A percentile compares a stretch with the other conserved stretches of the same genome.
phyloP scores from a whole-genome alignment of 2,329 filamentous ascomycete genomes.

The Cytospora leucostoma region DNA sequence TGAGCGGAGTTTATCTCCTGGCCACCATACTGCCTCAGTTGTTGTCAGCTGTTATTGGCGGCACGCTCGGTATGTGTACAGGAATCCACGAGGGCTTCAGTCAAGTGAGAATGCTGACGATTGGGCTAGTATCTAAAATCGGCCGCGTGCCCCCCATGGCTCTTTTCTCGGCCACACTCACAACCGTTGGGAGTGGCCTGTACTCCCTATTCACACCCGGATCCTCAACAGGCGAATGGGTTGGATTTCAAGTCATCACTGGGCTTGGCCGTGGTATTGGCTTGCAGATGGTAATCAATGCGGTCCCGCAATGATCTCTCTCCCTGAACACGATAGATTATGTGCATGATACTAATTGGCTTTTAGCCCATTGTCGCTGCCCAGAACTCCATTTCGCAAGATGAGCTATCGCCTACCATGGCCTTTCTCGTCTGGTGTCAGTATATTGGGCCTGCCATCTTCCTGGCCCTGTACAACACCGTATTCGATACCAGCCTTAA shows the following conservation, averaged over 20 bases:
- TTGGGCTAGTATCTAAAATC: background rate
- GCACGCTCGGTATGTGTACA: no score
- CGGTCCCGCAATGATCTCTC: background rate
- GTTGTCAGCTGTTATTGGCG: background rate
- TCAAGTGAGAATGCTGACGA: background rate
- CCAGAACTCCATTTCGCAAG: background rate
- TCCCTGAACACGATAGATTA: background rate
- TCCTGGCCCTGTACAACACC: conserved; percentile 27
- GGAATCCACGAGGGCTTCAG: background rate
- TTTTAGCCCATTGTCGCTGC: background rate
- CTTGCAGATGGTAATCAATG: conserved; percentile 1
- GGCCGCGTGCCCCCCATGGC: background rate
- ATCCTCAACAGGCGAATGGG: conserved; percentile 25
- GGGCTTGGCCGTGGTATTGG: conserved; percentile 23
- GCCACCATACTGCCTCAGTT: conserved; percentile 1
- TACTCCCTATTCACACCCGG: conserved; percentile 23
- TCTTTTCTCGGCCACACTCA: background rate
- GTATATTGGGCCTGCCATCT: no score
- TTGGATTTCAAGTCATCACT: conserved; percentile 26
- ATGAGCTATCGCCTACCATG: conserved; percentile 8
- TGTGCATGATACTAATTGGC: no score
- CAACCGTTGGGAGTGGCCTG: conserved; percentile 10
- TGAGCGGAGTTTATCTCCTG: conserved; percentile 8
- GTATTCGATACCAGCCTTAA: conserved; percentile 34
- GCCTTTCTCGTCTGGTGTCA: conserved; percentile 11